Percentiles rank a stretch among this genome's conserved stretches.
phyloP scores from a whole-genome alignment of 768 basidiomycete species.

The Calocybe indica region DNA sequence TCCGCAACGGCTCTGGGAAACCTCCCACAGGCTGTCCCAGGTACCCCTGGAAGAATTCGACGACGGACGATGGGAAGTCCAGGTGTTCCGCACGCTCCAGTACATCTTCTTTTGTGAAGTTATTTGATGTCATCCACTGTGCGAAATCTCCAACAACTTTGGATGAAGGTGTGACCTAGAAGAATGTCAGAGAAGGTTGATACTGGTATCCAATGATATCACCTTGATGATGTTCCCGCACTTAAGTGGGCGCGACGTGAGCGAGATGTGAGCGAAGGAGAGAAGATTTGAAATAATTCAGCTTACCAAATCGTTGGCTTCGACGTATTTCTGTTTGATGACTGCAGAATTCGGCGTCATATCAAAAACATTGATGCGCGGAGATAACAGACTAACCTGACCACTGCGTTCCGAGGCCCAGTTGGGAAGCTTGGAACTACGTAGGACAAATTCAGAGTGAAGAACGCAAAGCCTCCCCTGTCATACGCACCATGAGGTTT shows the following conservation, averaged over 20 bases:
- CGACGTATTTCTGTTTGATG: slow-evolving; percentile 98
- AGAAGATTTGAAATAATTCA: slow-evolving; percentile 3
- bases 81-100: slow-evolving; percentile 80
- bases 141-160: slow-evolving; percentile 99
- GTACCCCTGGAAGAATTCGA: slow-evolving; percentile 99
- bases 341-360: slow-evolving; percentile 35
- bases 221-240: slow-evolving; percentile 98
- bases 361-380: slow-evolving; percentile 5
- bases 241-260: slow-evolving; percentile 27
- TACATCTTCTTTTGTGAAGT: slow-evolving; percentile 81
- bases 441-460: slow-evolving; percentile 9
- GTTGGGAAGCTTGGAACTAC: slow-evolving; percentile 97
- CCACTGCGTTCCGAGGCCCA: slow-evolving; percentile 98
- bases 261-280: slow-evolving; percentile 9
- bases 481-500: slow-evolving; percentile 74
- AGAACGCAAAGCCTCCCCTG: background rate
- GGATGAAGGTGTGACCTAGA: slow-evolving; percentile 91
- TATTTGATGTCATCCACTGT: slow-evolving; percentile 98
- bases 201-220: background rate
- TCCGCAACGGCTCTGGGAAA: slow-evolving; percentile 95
- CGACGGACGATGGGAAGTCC: slow-evolving; percentile 96
- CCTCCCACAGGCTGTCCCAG: slow-evolving; percentile 97
- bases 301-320: slow-evolving; percentile 89
- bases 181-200: background rate
- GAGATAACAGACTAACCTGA: slow-evolving; percentile 42